Conservation (phyloP, 2,329 filamentous ascomycete species). For the Berkeleyomyces rouxiae region DNA sequence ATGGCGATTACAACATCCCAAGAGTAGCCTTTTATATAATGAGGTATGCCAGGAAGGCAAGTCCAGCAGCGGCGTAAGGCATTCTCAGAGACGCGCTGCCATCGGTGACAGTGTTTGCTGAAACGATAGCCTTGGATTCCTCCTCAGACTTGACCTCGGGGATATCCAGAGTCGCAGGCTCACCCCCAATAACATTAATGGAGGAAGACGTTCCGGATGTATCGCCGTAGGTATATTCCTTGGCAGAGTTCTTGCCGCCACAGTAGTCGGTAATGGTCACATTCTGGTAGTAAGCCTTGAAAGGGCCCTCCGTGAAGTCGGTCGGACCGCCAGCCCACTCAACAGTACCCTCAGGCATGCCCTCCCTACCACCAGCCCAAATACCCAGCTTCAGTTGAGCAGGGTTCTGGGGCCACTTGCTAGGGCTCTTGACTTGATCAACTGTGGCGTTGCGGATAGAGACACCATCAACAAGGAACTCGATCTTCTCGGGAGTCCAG, state of each 20-base stretch:
- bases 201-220: conserved; percentile 31
- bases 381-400: conserved; percentile 48
- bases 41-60: conserved; percentile 9
- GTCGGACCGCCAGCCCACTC: conserved; percentile 53
- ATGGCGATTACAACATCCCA: too few species aligned
- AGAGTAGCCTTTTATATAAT: conserved; percentile 2
- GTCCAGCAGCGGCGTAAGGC: conserved; percentile 7
- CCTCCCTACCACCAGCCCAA: conserved; percentile 33
- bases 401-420: conserved; percentile 49
- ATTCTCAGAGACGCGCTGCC: background rate
- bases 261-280: conserved; percentile 37
- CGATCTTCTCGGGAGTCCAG: conserved; percentile 43
- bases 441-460: conserved; percentile 31
- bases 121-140: conserved; percentile 8
- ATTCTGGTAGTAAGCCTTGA: conserved; percentile 40
- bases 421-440: conserved; percentile 26
- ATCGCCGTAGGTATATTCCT: conserved; percentile 35
- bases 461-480: conserved; percentile 41
- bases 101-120: conserved; percentile 15
- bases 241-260: conserved; percentile 28
- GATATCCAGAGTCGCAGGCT: conserved; percentile 12
- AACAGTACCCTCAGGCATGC: conserved; percentile 39
- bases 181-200: conserved; percentile 33
- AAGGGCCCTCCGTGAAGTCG: conserved; percentile 35
- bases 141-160: background rate